phyloP scores from a whole-genome alignment of 1,139 yeast genomes.

The Arxiozyma slooffiae region DNA sequence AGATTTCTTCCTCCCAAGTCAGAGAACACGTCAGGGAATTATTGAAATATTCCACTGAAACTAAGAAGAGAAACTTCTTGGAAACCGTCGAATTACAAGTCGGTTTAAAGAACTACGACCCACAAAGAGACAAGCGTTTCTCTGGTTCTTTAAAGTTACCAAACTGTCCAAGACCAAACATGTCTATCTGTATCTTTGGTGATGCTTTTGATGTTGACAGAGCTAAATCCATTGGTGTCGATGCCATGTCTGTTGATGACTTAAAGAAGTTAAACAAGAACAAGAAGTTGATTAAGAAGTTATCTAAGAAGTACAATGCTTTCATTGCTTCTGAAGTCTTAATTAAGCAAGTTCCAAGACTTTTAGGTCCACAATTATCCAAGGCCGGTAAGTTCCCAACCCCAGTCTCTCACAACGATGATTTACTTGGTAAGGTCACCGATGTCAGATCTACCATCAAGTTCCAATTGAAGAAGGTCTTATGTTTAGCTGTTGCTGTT shows the following conservation, averaged over 20 bases:
- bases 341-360: conserved; percentile 99
- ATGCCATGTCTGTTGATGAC: conserved; percentile 99
- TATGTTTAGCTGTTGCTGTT: conserved; percentile 87
- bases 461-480: conserved; percentile 98
- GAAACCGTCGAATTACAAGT: conserved; percentile 99
- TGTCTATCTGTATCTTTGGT: conserved; percentile 99
- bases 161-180: conserved; percentile 99
- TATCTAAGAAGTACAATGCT: conserved; percentile 99
- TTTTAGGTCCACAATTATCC: conserved; percentile 99
- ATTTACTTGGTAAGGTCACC: conserved; percentile 87
- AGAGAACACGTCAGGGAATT: conserved; percentile 94
- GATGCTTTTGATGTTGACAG: conserved; percentile 99
- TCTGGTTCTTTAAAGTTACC: conserved; percentile 99
- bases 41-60: conserved; percentile 81
- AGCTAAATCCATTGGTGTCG: conserved; percentile 99
- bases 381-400: conserved; percentile 99
- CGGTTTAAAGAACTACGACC: conserved; percentile 99
- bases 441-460: conserved; percentile 99
- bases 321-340: conserved; percentile 98
- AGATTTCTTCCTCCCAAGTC: conserved; percentile 84
- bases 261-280: conserved; percentile 99
- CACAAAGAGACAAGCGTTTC: conserved; percentile 99
- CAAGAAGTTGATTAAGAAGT: conserved; percentile 99
- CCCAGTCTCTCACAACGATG: conserved; percentile 99
- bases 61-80: conserved; percentile 99